phyloP scores from a whole-genome alignment of 1,284 basidiomycete genomes.

The Sutorius eximius region DNA sequence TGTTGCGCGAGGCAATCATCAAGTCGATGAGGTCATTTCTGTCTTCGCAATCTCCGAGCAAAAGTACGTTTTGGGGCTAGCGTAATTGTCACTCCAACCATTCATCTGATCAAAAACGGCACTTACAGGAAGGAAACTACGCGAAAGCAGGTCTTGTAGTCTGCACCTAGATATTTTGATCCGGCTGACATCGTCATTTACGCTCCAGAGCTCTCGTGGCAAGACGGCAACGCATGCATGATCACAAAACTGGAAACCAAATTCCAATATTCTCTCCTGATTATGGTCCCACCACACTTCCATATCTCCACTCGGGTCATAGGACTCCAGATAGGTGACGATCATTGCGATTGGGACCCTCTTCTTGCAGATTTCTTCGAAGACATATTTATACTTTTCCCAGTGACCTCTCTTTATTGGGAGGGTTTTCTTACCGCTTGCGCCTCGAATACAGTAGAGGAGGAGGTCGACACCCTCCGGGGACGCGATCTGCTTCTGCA shows the following conservation, averaged over 20 bases:
- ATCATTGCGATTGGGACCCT: conserved; percentile 24
- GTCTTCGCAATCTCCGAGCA: conserved; percentile 21
- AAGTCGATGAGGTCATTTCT: conserved; percentile 18
- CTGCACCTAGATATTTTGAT: conserved; percentile 8
- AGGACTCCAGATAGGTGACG: conserved; percentile 23
- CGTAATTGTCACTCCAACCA: not conserved
- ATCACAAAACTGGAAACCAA: conserved; percentile 21
- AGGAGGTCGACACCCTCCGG: conserved; percentile 26
- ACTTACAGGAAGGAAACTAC: conserved; percentile 18
- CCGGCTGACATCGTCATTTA: conserved; percentile 2
- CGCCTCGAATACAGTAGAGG: conserved; percentile 23
- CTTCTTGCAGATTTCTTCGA: conserved; percentile 23
- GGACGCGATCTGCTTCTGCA: conserved; percentile 15
- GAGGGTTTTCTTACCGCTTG: conserved; percentile 10
- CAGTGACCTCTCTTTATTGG: conserved; percentile 17
- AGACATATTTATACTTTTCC: conserved; percentile 17
- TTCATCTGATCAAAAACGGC: not conserved
- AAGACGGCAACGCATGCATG: conserved; percentile 26
- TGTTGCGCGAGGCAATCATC: not conserved
- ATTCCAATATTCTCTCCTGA: not conserved
- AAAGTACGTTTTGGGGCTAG: conserved; percentile 25
- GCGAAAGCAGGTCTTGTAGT: conserved; percentile 16
- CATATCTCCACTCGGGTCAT: conserved; percentile 19
- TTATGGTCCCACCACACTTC: conserved; percentile 24
- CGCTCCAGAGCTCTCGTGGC: not conserved